Base-by-base conservation (phyloP, 2,329 filamentous ascomycete genomes). In the Amauroascus verrucosus region DNA sequence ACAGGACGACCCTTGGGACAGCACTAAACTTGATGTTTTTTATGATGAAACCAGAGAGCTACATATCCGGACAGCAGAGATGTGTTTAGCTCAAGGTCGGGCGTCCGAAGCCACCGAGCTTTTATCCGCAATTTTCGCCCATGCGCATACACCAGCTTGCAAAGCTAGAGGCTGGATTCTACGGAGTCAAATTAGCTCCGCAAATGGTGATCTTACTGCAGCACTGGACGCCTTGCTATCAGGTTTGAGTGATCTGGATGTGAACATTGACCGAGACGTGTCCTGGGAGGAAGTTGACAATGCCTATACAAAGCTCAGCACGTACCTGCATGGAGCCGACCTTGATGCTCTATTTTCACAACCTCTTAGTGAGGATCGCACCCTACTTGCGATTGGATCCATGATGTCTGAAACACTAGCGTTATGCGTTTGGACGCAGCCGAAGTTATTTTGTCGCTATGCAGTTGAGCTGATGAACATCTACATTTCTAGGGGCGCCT, bases 1-100 rank as follows among this genome's bases (percentile, higher is more conserved):
- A 13, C 89, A 95, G 64, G 75, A 84, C 6, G 73, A 86, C 51
- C 83, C 86, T 0, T 97, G 91, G 91, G 75, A 80, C 40, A 82
- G 85, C 28, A 75, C 74, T 6, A 68, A 72, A 13, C 76, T 80
- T 4, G 91, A 96, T 64, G 84, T 86, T 0, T 85, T 82, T 44
- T 95, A 95, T 62, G 83, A 88, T 9, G 91, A 97, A 70, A 95
- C 89, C 0, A 75, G 94, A 57, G 82, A 84, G 57, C 75, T 95
- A 1, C 83, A 88, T 65, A 82, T 89, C 3, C 82, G 86, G 51
- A 82, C 87, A 3, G 86, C 89, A 2, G 89, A 95, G 66, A 88
- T 87, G 64, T 84, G 87, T 60, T 81, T 89, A 63, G 88, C 86
- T 62, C 84, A 90, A 73, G 82, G 82, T 3, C 80, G 88, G 58